phyloP scores from a whole-genome alignment of 2,329 filamentous ascomycete species.

The Aspergillus melleus region DNA sequence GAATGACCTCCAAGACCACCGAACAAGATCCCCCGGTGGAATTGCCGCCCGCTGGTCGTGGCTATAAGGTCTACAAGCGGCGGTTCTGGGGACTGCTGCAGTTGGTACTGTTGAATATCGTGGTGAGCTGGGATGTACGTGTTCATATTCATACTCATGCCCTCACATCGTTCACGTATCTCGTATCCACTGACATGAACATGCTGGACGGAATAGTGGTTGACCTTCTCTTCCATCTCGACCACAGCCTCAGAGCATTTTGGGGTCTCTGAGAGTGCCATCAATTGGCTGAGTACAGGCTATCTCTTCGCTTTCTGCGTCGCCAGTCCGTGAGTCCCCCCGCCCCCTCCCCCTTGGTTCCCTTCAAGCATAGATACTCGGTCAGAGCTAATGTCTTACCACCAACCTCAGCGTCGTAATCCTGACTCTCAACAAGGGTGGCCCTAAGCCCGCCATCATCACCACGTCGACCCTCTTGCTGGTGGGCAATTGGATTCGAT shows the following conservation, averaged over 20 bases:
- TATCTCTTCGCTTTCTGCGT: conserved; percentile 83
- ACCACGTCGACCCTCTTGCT: conserved; percentile 71
- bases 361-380: too few relatives aligned
- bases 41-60: conserved; percentile 21
- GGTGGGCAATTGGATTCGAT: conserved; percentile 88
- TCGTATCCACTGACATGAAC: neutral
- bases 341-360: too few relatives aligned
- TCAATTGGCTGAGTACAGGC: conserved; percentile 91
- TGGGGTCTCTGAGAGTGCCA: conserved; percentile 66
- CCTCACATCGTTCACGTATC: neutral
- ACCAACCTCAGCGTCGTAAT: conserved; percentile 56
- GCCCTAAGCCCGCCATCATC: conserved; percentile 76
- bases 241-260: conserved; percentile 75
- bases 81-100: conserved; percentile 86
- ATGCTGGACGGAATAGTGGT: conserved; percentile 61
- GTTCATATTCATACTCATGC: neutral
- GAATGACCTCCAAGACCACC: neutral
- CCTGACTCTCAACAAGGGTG: conserved; percentile 71
- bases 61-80: conserved; percentile 70
- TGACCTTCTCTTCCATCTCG: conserved; percentile 85
- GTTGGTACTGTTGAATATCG: conserved; percentile 82
- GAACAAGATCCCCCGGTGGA: conserved; percentile 5
- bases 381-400: too few relatives aligned
- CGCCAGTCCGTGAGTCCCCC: conserved; percentile 60
- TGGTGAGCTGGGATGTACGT: conserved; percentile 92